Evolutionary conservation across 2,329 filamentous ascomycete genomes (phyloP).

Genomic region (Talaromyces verruculosus): DNA sequence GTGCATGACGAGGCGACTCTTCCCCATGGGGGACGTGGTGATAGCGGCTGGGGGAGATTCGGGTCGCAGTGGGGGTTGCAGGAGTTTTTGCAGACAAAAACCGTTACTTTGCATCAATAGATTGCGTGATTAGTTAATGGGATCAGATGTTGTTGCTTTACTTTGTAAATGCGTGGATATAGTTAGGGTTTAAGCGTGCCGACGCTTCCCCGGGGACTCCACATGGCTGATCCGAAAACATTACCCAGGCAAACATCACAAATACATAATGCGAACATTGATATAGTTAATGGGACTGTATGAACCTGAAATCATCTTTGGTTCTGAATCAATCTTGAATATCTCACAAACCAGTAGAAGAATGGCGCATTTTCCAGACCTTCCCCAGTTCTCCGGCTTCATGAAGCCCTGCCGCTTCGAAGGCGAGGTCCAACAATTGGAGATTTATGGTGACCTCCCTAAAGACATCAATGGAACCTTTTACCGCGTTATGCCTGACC

Average conservation of each 20-base stretch:
- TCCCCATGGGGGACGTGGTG: constrained; percentile 63
- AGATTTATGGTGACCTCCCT: constrained; percentile 47
- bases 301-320: too few relatives aligned
- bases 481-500: constrained; percentile 55
- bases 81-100: constrained; percentile 62
- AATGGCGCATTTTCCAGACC: constrained; percentile 10
- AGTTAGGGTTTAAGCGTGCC: not conserved
- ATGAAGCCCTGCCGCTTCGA: constrained; percentile 42
- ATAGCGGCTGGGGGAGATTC: constrained; percentile 61
- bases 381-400: constrained; percentile 29
- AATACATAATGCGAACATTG: not conserved
- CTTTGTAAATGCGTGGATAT: not conserved
- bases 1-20: constrained; percentile 61
- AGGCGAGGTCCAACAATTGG: constrained; percentile 44
- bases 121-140: not conserved
- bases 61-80: constrained; percentile 50
- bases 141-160: not conserved
- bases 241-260: not conserved
- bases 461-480: constrained; percentile 50
- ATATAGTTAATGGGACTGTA: too few relatives aligned
- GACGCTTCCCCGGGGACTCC: not conserved
- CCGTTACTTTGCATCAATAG: constrained; percentile 35
- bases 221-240: not conserved
- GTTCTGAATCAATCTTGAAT: too few relatives aligned
- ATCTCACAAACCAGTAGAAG: not conserved